Conservation (phyloP, 2,329 filamentous ascomycete species). For the Diaporthe citri region DNA sequence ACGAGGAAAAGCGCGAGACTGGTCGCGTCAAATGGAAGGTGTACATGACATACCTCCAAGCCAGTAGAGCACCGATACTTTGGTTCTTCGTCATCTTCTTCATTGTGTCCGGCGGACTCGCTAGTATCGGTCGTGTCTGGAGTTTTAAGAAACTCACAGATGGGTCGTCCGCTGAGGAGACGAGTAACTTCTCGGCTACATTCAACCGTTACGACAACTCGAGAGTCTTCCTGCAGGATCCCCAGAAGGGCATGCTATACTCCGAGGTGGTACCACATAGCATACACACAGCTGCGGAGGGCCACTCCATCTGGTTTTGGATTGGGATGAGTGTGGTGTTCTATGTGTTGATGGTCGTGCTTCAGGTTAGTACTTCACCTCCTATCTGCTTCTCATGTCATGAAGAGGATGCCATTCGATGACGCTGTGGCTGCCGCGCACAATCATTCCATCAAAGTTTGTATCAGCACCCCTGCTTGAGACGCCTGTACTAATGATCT, state of each 20-base stretch:
- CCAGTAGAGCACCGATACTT: conserved; percentile 46
- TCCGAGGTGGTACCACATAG: conserved; percentile 34
- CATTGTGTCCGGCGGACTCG: conserved; percentile 42
- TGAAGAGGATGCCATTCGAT: not conserved
- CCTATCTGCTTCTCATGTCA: too few species aligned
- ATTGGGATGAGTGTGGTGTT: conserved; percentile 48
- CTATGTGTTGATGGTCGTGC: conserved; percentile 45
- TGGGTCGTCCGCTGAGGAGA: conserved; percentile 42
- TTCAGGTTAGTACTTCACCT: conserved; percentile 29
- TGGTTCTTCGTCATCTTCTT: conserved; percentile 47
- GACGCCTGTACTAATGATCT: not conserved
- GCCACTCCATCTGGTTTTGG: conserved; percentile 45
- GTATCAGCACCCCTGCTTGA: too few species aligned
- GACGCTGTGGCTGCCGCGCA: not conserved
- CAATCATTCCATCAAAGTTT: too few species aligned
- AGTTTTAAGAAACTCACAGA: conserved; percentile 51
- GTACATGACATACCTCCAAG: conserved; percentile 50
- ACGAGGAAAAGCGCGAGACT: conserved; percentile 49
- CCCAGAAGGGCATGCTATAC: conserved; percentile 30
- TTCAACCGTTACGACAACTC: conserved; percentile 29
- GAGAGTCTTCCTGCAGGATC: conserved; percentile 38
- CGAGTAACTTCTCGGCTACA: conserved; percentile 36
- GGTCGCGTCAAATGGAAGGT: conserved; percentile 51
- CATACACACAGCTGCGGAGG: conserved; percentile 28
- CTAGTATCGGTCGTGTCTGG: conserved; percentile 49